Evolutionary conservation across 2,329 filamentous ascomycete genomes (phyloP).

Genomic region (Xylaria sp.): DNA sequence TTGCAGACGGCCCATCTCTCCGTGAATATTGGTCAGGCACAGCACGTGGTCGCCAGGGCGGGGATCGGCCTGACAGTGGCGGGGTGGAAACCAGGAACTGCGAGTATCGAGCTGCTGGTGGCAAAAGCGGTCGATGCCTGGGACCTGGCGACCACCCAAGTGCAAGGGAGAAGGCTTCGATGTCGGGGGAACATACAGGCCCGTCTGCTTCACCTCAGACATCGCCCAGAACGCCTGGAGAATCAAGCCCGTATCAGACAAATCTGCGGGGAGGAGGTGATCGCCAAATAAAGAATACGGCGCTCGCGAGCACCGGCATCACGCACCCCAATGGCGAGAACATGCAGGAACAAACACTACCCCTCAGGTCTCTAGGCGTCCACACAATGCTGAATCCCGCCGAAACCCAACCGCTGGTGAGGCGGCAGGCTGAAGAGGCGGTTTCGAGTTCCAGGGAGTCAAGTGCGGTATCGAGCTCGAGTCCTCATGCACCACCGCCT

Average conservation of each 20-base stretch:
- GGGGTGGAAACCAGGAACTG: constrained; percentile 46
- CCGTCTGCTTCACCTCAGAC: constrained; percentile 64
- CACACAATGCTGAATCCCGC: constrained; percentile 59
- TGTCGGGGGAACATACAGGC: constrained; percentile 70
- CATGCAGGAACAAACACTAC: constrained; percentile 45
- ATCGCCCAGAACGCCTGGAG: constrained; percentile 58
- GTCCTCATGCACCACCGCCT: constrained; percentile 42
- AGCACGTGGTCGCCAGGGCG: constrained; percentile 44
- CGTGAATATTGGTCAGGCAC: constrained; percentile 42
- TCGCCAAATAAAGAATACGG: constrained; percentile 43
- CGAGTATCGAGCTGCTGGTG: constrained; percentile 44
- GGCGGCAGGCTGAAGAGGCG: constrained; percentile 35
- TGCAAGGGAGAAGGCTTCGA: constrained; percentile 70
- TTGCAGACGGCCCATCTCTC: constrained; percentile 44
- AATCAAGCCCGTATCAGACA: constrained; percentile 47
- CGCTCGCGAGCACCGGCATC: constrained; percentile 46
- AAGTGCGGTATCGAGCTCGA: constrained; percentile 42
- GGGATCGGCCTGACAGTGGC: constrained; percentile 45
- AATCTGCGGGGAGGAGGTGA: constrained; percentile 50
- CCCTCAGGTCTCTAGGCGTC: constrained; percentile 54
- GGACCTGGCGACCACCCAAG: constrained; percentile 62
- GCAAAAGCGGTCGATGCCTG: constrained; percentile 65
- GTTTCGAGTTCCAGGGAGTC: constrained; percentile 36
- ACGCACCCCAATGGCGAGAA: constrained; percentile 48
- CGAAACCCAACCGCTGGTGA: constrained; percentile 46